phyloP scores from a whole-genome alignment of 1,139 yeast genomes.

The Scheffersomyces parashehatae region DNA sequence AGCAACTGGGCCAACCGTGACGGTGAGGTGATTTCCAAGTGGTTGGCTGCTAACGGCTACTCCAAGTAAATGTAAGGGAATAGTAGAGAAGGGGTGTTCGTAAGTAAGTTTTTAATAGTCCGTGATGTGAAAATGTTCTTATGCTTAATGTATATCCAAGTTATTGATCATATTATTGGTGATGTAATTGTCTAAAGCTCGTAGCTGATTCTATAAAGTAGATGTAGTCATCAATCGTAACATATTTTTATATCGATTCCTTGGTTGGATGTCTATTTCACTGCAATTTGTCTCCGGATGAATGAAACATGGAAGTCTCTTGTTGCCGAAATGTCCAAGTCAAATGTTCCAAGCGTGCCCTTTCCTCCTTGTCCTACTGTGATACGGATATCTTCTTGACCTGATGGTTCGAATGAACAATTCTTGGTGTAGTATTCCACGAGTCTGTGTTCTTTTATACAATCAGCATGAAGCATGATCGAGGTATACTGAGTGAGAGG shows the following conservation, averaged over 20 bases:
- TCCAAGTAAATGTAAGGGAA: conserved; percentile 12
- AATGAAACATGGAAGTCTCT: conserved; percentile 36
- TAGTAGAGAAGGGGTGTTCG: not conserved
- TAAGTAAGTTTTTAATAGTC: too few species aligned
- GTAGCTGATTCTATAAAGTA: too few species aligned
- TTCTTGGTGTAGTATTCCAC: conserved; percentile 43
- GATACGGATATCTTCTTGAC: conserved; percentile 23
- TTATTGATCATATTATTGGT: too few species aligned
- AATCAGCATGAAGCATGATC: conserved; percentile 36
- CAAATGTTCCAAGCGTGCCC: conserved; percentile 20
- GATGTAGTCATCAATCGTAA: too few species aligned
- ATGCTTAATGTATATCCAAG: too few species aligned
- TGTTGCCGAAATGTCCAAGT: conserved; percentile 31
- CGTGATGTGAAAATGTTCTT: too few species aligned
- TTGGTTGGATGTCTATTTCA: not conserved
- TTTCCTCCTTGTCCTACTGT: conserved; percentile 9
- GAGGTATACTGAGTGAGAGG: not conserved
- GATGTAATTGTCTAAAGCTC: too few species aligned
- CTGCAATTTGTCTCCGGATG: conserved; percentile 19
- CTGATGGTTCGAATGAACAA: conserved; percentile 38
- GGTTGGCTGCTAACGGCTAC: conserved; percentile 53
- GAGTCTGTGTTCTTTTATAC: conserved; percentile 52
- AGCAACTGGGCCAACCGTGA: conserved; percentile 71
- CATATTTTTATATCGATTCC: too few species aligned
- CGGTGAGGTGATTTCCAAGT: conserved; percentile 49